Conservation (phyloP, 768 basidiomycete species). For the Cubamyces lactineus region DNA sequence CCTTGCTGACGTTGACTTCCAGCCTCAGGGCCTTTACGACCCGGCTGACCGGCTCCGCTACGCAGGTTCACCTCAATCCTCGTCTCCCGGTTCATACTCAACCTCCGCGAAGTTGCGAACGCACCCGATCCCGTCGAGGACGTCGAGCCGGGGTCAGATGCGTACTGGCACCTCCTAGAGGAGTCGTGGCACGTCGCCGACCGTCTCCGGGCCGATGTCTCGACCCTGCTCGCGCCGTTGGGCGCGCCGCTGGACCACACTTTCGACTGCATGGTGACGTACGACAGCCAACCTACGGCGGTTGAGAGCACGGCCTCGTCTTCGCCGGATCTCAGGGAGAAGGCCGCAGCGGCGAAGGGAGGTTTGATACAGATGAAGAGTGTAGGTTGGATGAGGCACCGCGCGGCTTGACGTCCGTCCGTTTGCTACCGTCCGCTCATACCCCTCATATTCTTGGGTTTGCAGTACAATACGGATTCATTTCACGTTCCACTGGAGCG, state of each 20-base stretch:
- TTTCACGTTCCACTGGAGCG: too few species aligned
- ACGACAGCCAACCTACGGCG: neutral
- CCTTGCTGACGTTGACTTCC: too few species aligned
- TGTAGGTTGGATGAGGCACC: neutral
- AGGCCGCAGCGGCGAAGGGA: neutral
- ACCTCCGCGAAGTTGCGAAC: constrained; percentile 11
- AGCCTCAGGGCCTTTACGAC: neutral
- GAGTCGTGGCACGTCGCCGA: constrained; percentile 2
- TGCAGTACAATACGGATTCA: too few species aligned
- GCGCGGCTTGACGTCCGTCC: neutral
- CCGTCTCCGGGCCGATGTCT: neutral
- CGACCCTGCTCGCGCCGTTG: neutral
- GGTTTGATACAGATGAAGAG: neutral
- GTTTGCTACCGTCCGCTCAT: neutral
- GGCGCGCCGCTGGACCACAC: constrained; percentile 6
- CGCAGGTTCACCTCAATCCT: constrained; percentile 14
- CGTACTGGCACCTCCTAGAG: neutral
- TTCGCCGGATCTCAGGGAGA: neutral
- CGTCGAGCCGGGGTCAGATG: neutral
- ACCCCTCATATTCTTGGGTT: too few species aligned
- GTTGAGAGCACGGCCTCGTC: too few species aligned
- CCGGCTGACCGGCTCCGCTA: neutral
- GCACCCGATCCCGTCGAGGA: neutral
- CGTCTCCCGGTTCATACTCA: constrained; percentile 17
- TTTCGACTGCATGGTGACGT: neutral